A percentile compares a stretch with the other conserved stretches of the same genome.
These are phyloP conservation scores for Ormosia semicastrata DNA, from an alignment of 306 rosid genomes.

Conservation along the genomic window DNA sequence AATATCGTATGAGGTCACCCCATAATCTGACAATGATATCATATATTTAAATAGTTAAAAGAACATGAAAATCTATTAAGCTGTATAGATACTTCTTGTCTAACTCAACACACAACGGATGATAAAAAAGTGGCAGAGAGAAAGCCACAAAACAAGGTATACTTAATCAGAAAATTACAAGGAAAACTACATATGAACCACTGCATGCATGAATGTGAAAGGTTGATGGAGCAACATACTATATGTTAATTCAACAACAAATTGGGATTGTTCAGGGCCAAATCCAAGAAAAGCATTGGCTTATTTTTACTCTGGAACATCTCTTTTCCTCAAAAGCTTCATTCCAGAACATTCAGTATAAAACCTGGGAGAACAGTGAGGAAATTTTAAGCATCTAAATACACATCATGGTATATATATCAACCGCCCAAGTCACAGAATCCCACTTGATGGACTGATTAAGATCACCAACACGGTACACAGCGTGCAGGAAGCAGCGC, in stretches of 20 bases:
- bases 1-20: conserved; percentile 77
- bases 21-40: conserved; percentile 60
- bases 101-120: not conserved
- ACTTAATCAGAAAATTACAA: not conserved
- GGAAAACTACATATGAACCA: not conserved
- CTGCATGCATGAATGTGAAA: not conserved
- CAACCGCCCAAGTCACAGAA: not conserved
- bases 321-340: conserved; percentile 78
- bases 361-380: conserved; percentile 46
- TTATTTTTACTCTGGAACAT: conserved; percentile 82
- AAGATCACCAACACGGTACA: conserved; percentile 94
- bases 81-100: not conserved
- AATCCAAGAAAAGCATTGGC: conserved; percentile 88
- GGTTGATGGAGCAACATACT: conserved; percentile 47
- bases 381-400: not conserved
- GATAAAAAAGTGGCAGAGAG: not conserved
- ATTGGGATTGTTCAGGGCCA: conserved; percentile 72
- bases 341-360: conserved; percentile 81
- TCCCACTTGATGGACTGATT: conserved; percentile 84
- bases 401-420: not conserved
- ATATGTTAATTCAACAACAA: conserved; percentile 80
- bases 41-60: conserved; percentile 4
- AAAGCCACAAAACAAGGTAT: not conserved
- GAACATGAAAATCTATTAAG: not conserved
- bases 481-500: conserved; percentile 82